phyloP scores from a whole-genome alignment of 2,329 filamentous ascomycete genomes.

The Mariannaea elegans region DNA sequence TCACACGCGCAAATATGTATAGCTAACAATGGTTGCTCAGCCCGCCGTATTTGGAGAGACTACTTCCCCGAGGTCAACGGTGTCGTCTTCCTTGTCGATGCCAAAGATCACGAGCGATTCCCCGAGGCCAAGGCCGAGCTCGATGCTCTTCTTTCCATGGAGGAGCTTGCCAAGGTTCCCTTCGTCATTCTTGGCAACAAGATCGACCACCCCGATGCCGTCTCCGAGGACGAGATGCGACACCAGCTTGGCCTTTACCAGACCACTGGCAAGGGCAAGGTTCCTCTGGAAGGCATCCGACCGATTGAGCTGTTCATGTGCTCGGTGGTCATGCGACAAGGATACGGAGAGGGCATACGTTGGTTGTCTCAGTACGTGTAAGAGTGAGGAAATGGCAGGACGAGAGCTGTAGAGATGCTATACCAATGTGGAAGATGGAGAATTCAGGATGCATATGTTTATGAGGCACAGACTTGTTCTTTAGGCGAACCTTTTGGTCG shows the following conservation, averaged over 20 bases:
- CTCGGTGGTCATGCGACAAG: slow-evolving; percentile 98
- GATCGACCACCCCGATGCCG: slow-evolving; percentile 96
- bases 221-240: slow-evolving; percentile 94
- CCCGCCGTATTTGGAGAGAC: slow-evolving; percentile 93
- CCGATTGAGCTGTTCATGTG: slow-evolving; percentile 99
- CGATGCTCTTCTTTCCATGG: slow-evolving; percentile 94
- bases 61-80: slow-evolving; percentile 97
- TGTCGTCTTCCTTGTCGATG: slow-evolving; percentile 97
- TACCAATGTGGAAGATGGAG: slow-evolving; percentile 33
- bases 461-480: slow-evolving; percentile 48
- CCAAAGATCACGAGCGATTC: slow-evolving; percentile 96
- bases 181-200: slow-evolving; percentile 98
- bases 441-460: slow-evolving; percentile 35
- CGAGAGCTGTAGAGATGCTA: slow-evolving; percentile 25
- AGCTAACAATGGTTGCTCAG: slow-evolving; percentile 54
- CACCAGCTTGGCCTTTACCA: slow-evolving; percentile 94
- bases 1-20: neutral
- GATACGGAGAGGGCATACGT: slow-evolving; percentile 89
- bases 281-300: slow-evolving; percentile 88
- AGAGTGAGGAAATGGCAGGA: slow-evolving; percentile 36
- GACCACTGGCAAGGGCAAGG: slow-evolving; percentile 95
- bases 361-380: slow-evolving; percentile 95
- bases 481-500: slow-evolving; percentile 46
- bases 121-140: slow-evolving; percentile 95
- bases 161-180: slow-evolving; percentile 93